Conservation (phyloP, 202 grass and related monocot genomes). For the Dendrocalamus latiflorus region DNA sequence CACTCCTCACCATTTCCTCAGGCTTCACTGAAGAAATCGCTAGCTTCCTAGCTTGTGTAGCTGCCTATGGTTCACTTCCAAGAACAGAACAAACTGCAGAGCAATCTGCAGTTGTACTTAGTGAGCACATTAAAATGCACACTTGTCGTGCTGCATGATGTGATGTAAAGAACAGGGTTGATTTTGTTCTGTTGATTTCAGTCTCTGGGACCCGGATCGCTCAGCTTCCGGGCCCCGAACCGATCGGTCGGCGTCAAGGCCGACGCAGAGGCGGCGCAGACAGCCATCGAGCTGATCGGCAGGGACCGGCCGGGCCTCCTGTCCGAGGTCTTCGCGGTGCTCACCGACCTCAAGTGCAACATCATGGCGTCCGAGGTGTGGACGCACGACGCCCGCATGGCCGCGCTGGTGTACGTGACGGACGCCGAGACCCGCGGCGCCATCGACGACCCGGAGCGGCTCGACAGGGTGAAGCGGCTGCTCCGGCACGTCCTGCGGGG, state of each 20-base stretch:
- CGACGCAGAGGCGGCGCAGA: conserved; percentile 36
- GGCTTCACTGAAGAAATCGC: neutral
- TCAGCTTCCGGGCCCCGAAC: conserved; percentile 43
- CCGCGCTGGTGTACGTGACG: conserved; percentile 71
- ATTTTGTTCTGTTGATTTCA: conserved; percentile 9
- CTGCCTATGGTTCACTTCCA: neutral
- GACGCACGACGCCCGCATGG: conserved; percentile 87
- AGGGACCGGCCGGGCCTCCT: conserved; percentile 79
- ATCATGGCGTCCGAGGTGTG: conserved; percentile 84
- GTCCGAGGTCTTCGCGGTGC: conserved; percentile 91
- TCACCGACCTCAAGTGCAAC: conserved; percentile 75
- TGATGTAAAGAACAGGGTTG: neutral
- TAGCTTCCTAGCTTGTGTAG: neutral
- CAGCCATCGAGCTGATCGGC: conserved; percentile 72
- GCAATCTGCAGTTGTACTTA: neutral
- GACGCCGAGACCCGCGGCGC: conserved; percentile 49
- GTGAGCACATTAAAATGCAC: neutral
- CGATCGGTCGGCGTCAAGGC: conserved; percentile 41
- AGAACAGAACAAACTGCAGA: too few species aligned
- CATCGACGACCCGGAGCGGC: conserved; percentile 50
- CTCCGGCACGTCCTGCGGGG: conserved; percentile 75
- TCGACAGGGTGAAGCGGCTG: conserved; percentile 48
- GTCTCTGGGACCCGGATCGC: conserved; percentile 65
- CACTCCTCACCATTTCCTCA: neutral
- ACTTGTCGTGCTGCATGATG: neutral